A percentile compares a stretch with the other conserved stretches of the same genome.
phyloP scores from a whole-genome alignment of 1,284 basidiomycete species.

The Amylostereum areolatum region DNA sequence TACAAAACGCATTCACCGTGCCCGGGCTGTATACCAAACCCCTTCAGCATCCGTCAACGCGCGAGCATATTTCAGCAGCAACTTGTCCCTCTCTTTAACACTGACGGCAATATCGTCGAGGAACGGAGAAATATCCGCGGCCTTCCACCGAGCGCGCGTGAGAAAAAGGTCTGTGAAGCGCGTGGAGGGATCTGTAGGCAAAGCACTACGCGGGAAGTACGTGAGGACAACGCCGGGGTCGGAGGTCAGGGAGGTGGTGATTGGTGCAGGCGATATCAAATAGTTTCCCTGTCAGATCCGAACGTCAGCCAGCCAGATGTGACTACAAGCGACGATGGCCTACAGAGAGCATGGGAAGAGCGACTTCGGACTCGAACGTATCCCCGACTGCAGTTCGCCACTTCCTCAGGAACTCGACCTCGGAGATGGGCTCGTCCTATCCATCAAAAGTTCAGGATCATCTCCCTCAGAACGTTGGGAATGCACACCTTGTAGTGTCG shows the following conservation, averaged over 20 bases:
- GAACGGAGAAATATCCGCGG: conserved; percentile 77
- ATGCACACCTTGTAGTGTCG: conserved; percentile 49
- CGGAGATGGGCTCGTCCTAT: conserved; percentile 51
- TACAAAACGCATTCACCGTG: conserved; percentile 14
- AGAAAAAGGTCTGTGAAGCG: conserved; percentile 85
- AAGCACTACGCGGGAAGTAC: conserved; percentile 70
- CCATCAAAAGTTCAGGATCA: neutral
- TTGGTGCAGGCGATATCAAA: conserved; percentile 34
- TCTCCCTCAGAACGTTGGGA: too few species aligned
- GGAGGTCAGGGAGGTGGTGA: conserved; percentile 18
- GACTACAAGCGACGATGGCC: conserved; percentile 16
- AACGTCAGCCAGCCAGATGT: conserved; percentile 3
- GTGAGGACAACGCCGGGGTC: conserved; percentile 27
- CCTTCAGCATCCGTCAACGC: conserved; percentile 64
- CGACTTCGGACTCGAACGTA: conserved; percentile 54
- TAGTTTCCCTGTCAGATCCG: conserved; percentile 58
- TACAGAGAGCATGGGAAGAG: conserved; percentile 63
- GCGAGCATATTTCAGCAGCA: conserved; percentile 81
- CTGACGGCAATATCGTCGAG: conserved; percentile 74
- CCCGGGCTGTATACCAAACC: conserved; percentile 67
- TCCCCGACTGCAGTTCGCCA: conserved; percentile 77
- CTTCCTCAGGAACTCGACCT: conserved; percentile 48
- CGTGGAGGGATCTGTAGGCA: conserved; percentile 68
- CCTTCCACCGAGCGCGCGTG: conserved; percentile 69
- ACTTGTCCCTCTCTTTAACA: conserved; percentile 80